Evolutionary conservation across 176 grass and related monocot species (phyloP), one percentile per base, ranked within the genome.

Genomic region (Raddia distichophylla): DNA sequence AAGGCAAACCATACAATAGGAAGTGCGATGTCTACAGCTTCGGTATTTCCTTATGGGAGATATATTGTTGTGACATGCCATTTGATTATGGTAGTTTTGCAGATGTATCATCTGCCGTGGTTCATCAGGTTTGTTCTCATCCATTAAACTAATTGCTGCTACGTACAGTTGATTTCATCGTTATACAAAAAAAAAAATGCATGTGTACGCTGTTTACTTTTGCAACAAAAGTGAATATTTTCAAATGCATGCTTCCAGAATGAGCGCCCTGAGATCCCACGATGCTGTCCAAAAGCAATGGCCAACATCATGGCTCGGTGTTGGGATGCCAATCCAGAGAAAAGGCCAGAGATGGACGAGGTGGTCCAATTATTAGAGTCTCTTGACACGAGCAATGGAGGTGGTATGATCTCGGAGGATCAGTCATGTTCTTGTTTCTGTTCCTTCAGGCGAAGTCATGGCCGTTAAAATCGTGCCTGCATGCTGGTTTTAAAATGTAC

Each of bases 51-150:
- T 84, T 95, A 35, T 95, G 93, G 93, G 93, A 95, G 80, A 90
- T 90, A 69, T 95, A 95, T 77, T 95, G 93, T 3, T 92, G 94
- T 65, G 91, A 94, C 82, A 97, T 97, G 91, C 94, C 94, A 9
- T 92, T 90, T 74, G 72, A 89, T 12, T 64, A 90, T 73, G 85
- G 90, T 32, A 97, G 85, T 59, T 94, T 94, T 50, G 89, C 89
- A 48, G 93, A 92, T 34, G 89, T 86, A 48, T 95, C 93, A 59
- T 88, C 93, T 10, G 90, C 90, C 46, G 90, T 92, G 37, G 93
- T 95, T 48, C 84, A 83, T 52, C 90, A 95, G 87, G 93, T 92
- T 65, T 51, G 86, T 81, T 55, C 82, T 77, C 22, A 73, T 22
- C 40, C 15, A 20, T 34, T 48, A 17, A 16, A 40, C 81, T 34